A percentile compares a stretch with the other conserved stretches of the same genome.
Evolutionary conservation across 2,329 filamentous ascomycete genomes (phyloP).

Genomic region (Capronia epimyces): DNA sequence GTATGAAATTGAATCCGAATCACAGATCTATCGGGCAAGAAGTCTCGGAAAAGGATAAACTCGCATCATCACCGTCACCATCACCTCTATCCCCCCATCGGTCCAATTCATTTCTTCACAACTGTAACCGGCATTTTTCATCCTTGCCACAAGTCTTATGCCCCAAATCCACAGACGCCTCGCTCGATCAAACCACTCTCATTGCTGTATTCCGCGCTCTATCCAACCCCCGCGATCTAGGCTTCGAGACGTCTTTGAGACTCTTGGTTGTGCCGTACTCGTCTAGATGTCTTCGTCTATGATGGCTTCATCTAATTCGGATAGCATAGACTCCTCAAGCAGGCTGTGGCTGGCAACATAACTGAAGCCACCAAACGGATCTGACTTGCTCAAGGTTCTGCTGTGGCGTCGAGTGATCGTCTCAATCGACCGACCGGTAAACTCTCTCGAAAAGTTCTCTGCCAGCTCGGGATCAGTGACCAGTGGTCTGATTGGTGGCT

Average conservation of each 20-base stretch:
- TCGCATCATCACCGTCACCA: too few species aligned
- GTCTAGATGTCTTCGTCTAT: slow-evolving; percentile 19
- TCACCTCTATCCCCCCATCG: too few species aligned
- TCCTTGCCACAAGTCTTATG: not conserved
- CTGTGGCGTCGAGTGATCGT: slow-evolving; percentile 24
- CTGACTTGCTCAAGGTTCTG: slow-evolving; percentile 31
- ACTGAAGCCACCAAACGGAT: slow-evolving; percentile 47
- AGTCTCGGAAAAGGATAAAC: too few species aligned
- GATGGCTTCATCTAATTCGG: slow-evolving; percentile 25
- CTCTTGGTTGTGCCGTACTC: not conserved
- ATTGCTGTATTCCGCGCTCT: not conserved
- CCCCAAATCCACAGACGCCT: not conserved
- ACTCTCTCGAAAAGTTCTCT: slow-evolving; percentile 93
- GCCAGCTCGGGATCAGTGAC: slow-evolving; percentile 94
- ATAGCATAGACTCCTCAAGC: slow-evolving; percentile 35
- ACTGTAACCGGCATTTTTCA: not conserved
- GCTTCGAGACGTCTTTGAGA: not conserved
- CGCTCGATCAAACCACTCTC: not conserved
- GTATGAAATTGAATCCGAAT: too few species aligned
- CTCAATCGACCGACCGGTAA: slow-evolving; percentile 54
- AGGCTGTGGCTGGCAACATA: slow-evolving; percentile 46
- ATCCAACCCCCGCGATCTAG: not conserved
- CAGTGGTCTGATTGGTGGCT: slow-evolving; percentile 83
- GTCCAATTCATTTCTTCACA: not conserved
- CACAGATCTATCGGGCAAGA: too few species aligned